Evolutionary conservation across 1,284 basidiomycete genomes (phyloP), one percentile per base, ranked within the genome.

Genomic region (Ganoderma boninense): DNA sequence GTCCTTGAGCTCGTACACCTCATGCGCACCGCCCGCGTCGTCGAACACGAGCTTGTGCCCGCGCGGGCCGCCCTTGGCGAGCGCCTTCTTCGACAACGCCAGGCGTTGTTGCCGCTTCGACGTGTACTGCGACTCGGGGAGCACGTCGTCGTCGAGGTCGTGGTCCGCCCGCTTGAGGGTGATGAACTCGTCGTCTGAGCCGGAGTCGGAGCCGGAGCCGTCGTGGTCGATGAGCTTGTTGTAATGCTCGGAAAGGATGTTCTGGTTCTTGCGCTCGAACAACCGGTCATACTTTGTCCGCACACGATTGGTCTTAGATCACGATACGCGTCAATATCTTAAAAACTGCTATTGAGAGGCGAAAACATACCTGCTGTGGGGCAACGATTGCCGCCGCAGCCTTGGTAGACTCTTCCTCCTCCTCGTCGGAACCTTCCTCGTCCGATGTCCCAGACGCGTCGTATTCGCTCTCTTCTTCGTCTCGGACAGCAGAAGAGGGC

Each of bases 231-330:
- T 86, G 64, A 99, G 91, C 77, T 96, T 96, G 69, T 86, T 88
- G 83, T 98, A 99, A 80, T 98, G 97, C 73, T 93, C 90, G 0
- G 96, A 97, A 23, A 99, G 88, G 65, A 99, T 93, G 74, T 92
- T 94, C 81, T 98, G 97, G 80, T 99, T 99, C 82, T 95, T 97
- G 69, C 97, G 91, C 78, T 95, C 94, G 79, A 99, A 99, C 96
- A 99, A 98, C 65, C 96, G 91, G 81, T 99, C 98, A 81, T 99
- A 98, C 83, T 98, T 99, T 5, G 98, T 99, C 68, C 95, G 89
- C 0, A 97, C 93, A 29, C 79, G 75, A 18, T 54, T 71, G 7
- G 77, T 29, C 77, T 78, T 32, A 16, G 23, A 35, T 14, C 3
- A 2, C 4, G 13, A n/a, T 32, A 20, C 7, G 32, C 7, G 16